Conservation (phyloP, 2,329 filamentous ascomycete genomes). For the Penicillium aurantiogriseum region DNA sequence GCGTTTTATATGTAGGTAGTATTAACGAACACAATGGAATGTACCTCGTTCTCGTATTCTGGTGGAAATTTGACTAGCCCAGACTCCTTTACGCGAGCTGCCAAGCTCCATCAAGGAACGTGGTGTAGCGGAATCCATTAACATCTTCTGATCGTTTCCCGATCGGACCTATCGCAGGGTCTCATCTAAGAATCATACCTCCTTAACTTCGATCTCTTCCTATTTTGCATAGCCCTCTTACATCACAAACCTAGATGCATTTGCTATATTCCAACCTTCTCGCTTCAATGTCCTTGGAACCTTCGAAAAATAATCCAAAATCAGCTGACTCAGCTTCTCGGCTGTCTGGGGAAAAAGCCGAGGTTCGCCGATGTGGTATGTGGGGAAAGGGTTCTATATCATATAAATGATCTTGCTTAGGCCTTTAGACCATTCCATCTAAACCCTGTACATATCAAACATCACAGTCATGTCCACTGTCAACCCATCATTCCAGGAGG, state of each 20-base stretch:
- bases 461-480: conserved; percentile 14
- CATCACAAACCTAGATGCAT: not conserved
- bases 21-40: too few species aligned
- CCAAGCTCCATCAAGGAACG: not conserved
- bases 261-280: not conserved
- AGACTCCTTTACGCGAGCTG: not conserved
- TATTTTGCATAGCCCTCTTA: not conserved
- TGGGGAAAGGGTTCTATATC: not conserved
- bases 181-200: not conserved
- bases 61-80: not conserved
- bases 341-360: conserved; percentile 3
- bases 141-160: not conserved
- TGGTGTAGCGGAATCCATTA: not conserved
- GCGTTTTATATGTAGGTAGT: not conserved
- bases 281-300: not conserved
- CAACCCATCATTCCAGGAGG: conserved; percentile 38
- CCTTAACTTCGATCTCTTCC: not conserved
- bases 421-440: not conserved
- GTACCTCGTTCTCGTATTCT: not conserved
- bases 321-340: not conserved
- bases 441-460: not conserved
- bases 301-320: not conserved
- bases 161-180: not conserved
- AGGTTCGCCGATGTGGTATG: conserved; percentile 1
- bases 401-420: not conserved